A percentile compares a stretch with the other conserved stretches of the same genome.
These are phyloP conservation scores for Leccinum cinnamomeum DNA, from an alignment of 1,284 basidiomycete genomes.

Conservation along the genomic window DNA sequence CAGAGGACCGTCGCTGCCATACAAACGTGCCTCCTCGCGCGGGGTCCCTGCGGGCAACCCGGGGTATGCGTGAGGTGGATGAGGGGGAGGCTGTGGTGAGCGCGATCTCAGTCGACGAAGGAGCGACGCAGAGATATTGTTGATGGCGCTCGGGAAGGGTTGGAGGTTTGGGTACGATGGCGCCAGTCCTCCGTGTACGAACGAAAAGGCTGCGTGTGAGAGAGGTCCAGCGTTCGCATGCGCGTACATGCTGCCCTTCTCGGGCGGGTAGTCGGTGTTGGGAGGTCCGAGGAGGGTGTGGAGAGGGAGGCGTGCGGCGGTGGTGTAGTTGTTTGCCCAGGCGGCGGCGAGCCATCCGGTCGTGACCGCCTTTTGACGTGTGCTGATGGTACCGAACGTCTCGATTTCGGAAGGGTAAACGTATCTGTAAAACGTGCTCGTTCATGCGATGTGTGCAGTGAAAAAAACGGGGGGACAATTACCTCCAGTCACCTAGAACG, in stretches of 20 bases:
- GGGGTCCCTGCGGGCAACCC: conserved; percentile 71
- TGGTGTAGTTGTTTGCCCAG: conserved; percentile 87
- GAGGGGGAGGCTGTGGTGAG: conserved; percentile 64
- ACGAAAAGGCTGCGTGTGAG: conserved; percentile 76
- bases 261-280: conserved; percentile 68
- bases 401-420: conserved; percentile 78
- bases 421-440: conserved; percentile 54
- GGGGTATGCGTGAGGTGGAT: conserved; percentile 78
- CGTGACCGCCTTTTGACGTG: conserved; percentile 70
- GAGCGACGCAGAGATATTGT: conserved; percentile 66
- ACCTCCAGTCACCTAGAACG: conserved; percentile 79
- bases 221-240: conserved; percentile 48
- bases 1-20: conserved; percentile 74
- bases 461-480: conserved; percentile 20
- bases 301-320: conserved; percentile 77
- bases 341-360: conserved; percentile 79
- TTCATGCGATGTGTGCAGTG: conserved; percentile 3
- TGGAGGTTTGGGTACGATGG: conserved; percentile 69
- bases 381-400: conserved; percentile 71
- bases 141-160: conserved; percentile 82
- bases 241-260: conserved; percentile 33
- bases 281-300: conserved; percentile 68
- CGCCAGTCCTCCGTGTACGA: conserved; percentile 86
- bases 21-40: conserved; percentile 66
- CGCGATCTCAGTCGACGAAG: conserved; percentile 63